A percentile compares a stretch with the other conserved stretches of the same genome.
Conservation (phyloP, 2,329 filamentous ascomycete genomes). For the Neodidymelliopsis sp. region DNA sequence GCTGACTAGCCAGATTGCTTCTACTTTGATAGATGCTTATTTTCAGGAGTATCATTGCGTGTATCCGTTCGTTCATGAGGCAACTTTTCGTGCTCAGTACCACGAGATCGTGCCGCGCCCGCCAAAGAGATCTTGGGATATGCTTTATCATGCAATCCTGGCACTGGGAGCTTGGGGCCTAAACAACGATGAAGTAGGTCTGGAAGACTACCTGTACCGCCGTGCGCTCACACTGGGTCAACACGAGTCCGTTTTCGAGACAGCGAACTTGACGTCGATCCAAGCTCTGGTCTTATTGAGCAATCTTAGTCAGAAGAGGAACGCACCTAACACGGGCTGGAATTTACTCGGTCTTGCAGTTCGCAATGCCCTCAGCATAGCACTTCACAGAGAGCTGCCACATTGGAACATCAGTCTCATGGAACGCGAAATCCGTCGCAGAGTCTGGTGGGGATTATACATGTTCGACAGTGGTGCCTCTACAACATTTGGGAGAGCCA, state of each 20-base stretch:
- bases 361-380: slow-evolving; percentile 33
- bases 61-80: slow-evolving; percentile 38
- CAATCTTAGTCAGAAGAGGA: slow-evolving; percentile 35
- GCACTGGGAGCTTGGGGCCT: slow-evolving; percentile 34
- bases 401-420: slow-evolving; percentile 38
- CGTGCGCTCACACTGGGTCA: slow-evolving; percentile 34
- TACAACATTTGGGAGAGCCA: slow-evolving; percentile 33
- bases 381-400: slow-evolving; percentile 35
- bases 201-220: slow-evolving; percentile 36
- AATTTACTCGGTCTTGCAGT: slow-evolving; percentile 35
- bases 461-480: slow-evolving; percentile 39
- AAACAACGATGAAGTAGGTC: slow-evolving; percentile 31
- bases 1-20: slow-evolving; percentile 29
- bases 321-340: slow-evolving; percentile 37
- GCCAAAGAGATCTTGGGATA: slow-evolving; percentile 31
- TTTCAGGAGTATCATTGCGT: slow-evolving; percentile 35
- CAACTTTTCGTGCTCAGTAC: slow-evolving; percentile 36
- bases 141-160: slow-evolving; percentile 34
- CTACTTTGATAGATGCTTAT: slow-evolving; percentile 33
- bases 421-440: slow-evolving; percentile 33
- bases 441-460: slow-evolving; percentile 37
- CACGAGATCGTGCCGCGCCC: slow-evolving; percentile 36
- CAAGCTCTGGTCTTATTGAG: slow-evolving; percentile 35
- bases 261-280: slow-evolving; percentile 32
- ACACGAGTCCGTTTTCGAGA: slow-evolving; percentile 36